These are phyloP conservation scores for Radiomyces spectabilis DNA, from an alignment of 192 early-diverging fungal genomes.

Conservation along the genomic window DNA sequence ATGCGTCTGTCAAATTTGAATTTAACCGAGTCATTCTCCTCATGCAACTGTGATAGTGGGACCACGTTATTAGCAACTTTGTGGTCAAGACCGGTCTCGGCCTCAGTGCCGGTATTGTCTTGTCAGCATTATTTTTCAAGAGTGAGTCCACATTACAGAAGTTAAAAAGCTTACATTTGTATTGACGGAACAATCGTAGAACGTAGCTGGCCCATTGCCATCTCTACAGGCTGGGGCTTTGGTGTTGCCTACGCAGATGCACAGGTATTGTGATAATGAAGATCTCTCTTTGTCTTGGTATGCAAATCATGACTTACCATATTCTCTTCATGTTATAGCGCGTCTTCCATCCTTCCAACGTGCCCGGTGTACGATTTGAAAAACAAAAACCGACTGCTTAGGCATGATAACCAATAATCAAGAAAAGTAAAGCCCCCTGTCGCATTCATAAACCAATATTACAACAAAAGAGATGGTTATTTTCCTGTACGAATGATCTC, in stretches of 20 bases:
- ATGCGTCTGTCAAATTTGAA: background rate
- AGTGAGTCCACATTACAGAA: constrained; percentile 42
- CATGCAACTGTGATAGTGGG: constrained; percentile 53
- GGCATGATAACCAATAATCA: background rate
- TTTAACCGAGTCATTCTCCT: background rate
- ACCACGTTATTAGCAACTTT: constrained; percentile 75
- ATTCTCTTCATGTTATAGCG: constrained; percentile 13
- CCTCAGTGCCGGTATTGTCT: constrained; percentile 78
- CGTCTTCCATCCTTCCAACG: constrained; percentile 43
- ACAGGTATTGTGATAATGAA: constrained; percentile 27
- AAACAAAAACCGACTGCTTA: constrained; percentile 35
- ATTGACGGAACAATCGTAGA: constrained; percentile 32
- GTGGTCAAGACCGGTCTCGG: constrained; percentile 77
- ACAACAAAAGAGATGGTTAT: no score
- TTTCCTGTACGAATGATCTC: no score
- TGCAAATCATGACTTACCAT: background rate
- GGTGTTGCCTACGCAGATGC: constrained; percentile 79
- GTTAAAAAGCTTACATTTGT: constrained; percentile 4
- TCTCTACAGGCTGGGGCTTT: constrained; percentile 74
- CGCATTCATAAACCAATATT: no score
- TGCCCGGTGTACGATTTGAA: constrained; percentile 37
- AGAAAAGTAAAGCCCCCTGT: no score
- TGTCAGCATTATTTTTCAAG: constrained; percentile 79
- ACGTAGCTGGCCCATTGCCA: constrained; percentile 80
- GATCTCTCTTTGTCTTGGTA: background rate